These are phyloP conservation scores for Agrocybe pediades DNA, from an alignment of 768 basidiomycete species.

Conservation along the genomic window DNA sequence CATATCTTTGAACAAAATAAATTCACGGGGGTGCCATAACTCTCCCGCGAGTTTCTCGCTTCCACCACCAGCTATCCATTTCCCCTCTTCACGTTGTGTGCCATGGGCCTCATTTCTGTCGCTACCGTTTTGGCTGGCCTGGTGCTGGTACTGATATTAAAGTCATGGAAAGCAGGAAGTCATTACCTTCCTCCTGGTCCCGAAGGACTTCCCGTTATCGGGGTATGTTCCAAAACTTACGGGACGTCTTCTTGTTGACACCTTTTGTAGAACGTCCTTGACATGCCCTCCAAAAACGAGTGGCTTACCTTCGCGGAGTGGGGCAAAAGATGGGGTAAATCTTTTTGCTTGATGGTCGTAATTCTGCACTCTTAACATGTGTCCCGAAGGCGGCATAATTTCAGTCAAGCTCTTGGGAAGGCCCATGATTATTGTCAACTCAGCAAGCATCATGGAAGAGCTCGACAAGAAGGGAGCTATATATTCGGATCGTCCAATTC, in stretches of 20 bases:
- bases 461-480: slow-evolving; percentile 48
- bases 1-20: too few relatives aligned
- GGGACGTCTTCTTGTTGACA: not conserved
- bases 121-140: slow-evolving; percentile 7
- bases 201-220: slow-evolving; percentile 40
- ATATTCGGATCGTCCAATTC: slow-evolving; percentile 49
- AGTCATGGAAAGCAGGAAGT: slow-evolving; percentile 21
- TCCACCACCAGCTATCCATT: not conserved
- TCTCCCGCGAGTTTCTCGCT: not conserved
- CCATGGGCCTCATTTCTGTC: slow-evolving; percentile 7
- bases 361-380: not conserved
- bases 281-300: slow-evolving; percentile 44
- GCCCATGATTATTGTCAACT: slow-evolving; percentile 51
- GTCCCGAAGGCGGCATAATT: slow-evolving; percentile 33
- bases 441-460: slow-evolving; percentile 41
- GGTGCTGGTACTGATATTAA: not conserved
- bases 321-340: slow-evolving; percentile 53
- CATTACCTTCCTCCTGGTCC: slow-evolving; percentile 41
- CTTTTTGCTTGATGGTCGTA: not conserved
- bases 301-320: slow-evolving; percentile 55
- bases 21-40: too few relatives aligned
- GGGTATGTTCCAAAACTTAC: slow-evolving; percentile 27
- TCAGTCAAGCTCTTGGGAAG: slow-evolving; percentile 45
- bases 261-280: slow-evolving; percentile 41
- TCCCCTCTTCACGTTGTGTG: not conserved